Evolutionary conservation across 129 eudicot genomes (phyloP).

Genomic region (Pseudognaphalium luteoalbum): DNA sequence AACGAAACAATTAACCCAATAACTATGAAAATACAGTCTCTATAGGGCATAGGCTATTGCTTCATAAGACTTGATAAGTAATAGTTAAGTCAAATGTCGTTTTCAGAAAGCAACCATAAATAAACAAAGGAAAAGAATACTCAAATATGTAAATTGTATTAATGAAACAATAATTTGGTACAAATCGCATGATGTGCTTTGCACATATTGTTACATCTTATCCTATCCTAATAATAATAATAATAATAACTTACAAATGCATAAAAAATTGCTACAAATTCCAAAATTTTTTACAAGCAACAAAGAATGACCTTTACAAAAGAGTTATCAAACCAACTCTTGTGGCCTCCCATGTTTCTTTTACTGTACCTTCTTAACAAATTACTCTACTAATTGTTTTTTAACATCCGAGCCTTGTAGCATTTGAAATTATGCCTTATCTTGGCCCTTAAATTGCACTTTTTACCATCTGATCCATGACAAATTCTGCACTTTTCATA

Average conservation of each 20-base stretch:
- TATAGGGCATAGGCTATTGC: background rate
- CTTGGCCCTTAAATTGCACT: background rate
- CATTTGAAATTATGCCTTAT: background rate
- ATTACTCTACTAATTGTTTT: background rate
- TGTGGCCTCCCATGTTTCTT: constrained; percentile 26
- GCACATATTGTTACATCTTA: constrained; percentile 33
- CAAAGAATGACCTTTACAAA: constrained; percentile 38
- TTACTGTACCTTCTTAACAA: constrained; percentile 16
- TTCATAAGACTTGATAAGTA: background rate
- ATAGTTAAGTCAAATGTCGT: background rate
- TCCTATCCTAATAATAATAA: too few relatives aligned
- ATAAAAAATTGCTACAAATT: constrained; percentile 25
- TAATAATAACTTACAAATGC: constrained; percentile 17
- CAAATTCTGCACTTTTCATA: constrained; percentile 59
- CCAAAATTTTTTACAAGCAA: constrained; percentile 32
- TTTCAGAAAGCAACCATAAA: background rate
- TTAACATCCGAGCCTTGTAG: background rate
- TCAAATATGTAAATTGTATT: constrained; percentile 26
- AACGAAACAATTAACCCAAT: too few relatives aligned
- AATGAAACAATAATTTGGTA: constrained; percentile 41
- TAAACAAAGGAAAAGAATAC: background rate
- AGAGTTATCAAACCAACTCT: constrained; percentile 32
- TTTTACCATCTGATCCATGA: constrained; percentile 24
- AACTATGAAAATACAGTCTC: background rate
- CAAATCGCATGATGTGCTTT: constrained; percentile 38